Evolutionary conservation across 2,329 filamentous ascomycete genomes (phyloP), one percentile per base, ranked within the genome.

Genomic region (Rhynchosporium graminicola): DNA sequence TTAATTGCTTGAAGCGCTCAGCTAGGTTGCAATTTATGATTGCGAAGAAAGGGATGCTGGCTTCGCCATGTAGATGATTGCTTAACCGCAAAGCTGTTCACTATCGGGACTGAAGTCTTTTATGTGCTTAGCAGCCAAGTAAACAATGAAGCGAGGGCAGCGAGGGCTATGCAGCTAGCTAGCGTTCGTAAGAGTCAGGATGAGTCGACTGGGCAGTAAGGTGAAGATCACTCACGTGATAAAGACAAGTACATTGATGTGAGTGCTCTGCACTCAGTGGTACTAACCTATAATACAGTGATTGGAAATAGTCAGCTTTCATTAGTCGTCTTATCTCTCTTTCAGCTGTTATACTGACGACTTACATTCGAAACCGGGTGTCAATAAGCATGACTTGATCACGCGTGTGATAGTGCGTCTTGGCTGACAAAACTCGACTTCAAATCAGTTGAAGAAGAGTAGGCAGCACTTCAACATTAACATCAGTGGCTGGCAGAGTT

Each of bases 141-240:
- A 5, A 36, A 36, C 33, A 36, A 36, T 36, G 33, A 10, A 10
- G 33, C 9, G 33, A 36, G 1, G 9, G 5, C 33, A 10, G 33
- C 9, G 33, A 36, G 1, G 9, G 5, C 33, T 1, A 36, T 10
- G 33, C 9, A 10, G 33, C 33, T 36, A 20, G 20, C 20, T 20
- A 20, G 20, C 20, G 20, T 36, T 10, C 6, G 33, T 12, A 54
- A 54, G 51, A 54, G 33, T 54, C 51, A 54, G 36, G n/a, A 54
- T 54, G 51, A 54, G 51, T 54, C 51, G 51, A 54, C 15, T 36
- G 40, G 36, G 36, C 36, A 28, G 36, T 42, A 33, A 20, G 20
- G 20, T 20, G 20, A 20, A 20, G 20, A 20, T 20, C 20, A 20
- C 20, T 20, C 33, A 38, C n/a, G 33, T 7, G 4, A 12, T 7